Percentiles rank a stretch among this genome's conserved stretches.
Evolutionary conservation across 2,329 filamentous ascomycete species (phyloP).

Genomic region (Exophiala calicioides): DNA sequence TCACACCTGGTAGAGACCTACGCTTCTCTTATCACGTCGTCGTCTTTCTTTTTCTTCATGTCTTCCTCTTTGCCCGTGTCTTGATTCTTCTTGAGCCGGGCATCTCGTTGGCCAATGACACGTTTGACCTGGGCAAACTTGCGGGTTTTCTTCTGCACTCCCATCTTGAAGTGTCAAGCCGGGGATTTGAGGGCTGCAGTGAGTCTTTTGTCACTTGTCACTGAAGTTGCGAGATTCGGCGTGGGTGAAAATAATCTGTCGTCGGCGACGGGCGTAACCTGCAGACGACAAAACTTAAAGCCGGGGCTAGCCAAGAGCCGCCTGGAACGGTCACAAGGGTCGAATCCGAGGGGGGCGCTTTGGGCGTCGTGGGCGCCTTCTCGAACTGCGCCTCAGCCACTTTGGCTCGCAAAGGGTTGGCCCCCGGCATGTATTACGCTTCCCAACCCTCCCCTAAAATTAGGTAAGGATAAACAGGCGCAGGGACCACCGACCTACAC

Average conservation of each 20-base stretch:
- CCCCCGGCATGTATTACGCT: too few species aligned
- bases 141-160: conserved; percentile 83
- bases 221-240: too few species aligned
- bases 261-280: conserved; percentile 15
- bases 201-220: too few species aligned
- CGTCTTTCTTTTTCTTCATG: conserved; percentile 60
- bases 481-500: too few species aligned
- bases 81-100: conserved; percentile 78
- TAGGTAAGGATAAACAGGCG: too few species aligned
- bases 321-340: conserved; percentile 3
- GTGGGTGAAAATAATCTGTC: conserved; percentile 14
- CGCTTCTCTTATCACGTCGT: conserved; percentile 73
- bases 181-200: too few species aligned
- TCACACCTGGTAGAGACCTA: conserved; percentile 38
- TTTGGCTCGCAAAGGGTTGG: too few species aligned
- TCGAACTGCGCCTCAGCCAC: conserved; percentile 6
- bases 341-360: background rate
- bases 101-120: conserved; percentile 78
- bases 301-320: conserved; percentile 18
- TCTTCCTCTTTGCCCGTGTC: conserved; percentile 60
- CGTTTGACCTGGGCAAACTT: conserved; percentile 86
- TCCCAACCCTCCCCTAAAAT: too few species aligned
- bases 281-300: conserved; percentile 7
- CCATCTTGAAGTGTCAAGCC: conserved; percentile 65
- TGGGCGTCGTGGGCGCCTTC: too few species aligned